Conservation (phyloP, 225 moss, liverwort and hornwort species). For the Antitrichia curtipendula region DNA sequence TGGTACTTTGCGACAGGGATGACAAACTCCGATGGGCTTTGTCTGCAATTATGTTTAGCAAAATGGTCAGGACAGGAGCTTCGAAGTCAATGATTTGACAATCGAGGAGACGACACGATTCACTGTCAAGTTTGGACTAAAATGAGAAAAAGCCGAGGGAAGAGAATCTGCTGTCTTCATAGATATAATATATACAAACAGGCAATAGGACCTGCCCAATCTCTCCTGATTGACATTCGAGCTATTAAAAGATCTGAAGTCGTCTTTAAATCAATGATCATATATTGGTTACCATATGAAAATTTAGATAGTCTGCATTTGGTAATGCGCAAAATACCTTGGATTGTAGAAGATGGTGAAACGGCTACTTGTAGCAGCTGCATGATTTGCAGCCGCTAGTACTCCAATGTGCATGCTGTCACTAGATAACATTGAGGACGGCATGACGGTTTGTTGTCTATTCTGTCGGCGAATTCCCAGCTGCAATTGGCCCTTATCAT, state of each 20-base stretch:
- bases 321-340: constrained; percentile 25
- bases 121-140: not conserved
- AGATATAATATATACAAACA: not conserved
- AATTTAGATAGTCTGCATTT: not conserved
- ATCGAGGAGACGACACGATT: not conserved
- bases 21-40: constrained; percentile 95
- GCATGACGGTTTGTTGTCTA: constrained; percentile 82
- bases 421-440: constrained; percentile 40
- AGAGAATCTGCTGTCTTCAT: not conserved
- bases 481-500: constrained; percentile 90
- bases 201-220: not conserved
- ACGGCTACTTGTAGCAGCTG: constrained; percentile 83
- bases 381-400: constrained; percentile 63
- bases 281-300: not conserved
- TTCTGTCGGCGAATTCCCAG: constrained; percentile 90
- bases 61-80: not conserved
- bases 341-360: constrained; percentile 96
- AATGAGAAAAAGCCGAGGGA: not conserved
- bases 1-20: constrained; percentile 82
- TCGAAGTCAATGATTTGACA: not conserved
- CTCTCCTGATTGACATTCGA: not conserved
- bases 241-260: not conserved
- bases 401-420: constrained; percentile 58
- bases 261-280: not conserved
- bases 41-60: constrained; percentile 30